These are phyloP conservation scores for Pseudonitzschia pungens DNA, from an alignment of 108 stramenopile genomes.

Conservation along the genomic window DNA sequence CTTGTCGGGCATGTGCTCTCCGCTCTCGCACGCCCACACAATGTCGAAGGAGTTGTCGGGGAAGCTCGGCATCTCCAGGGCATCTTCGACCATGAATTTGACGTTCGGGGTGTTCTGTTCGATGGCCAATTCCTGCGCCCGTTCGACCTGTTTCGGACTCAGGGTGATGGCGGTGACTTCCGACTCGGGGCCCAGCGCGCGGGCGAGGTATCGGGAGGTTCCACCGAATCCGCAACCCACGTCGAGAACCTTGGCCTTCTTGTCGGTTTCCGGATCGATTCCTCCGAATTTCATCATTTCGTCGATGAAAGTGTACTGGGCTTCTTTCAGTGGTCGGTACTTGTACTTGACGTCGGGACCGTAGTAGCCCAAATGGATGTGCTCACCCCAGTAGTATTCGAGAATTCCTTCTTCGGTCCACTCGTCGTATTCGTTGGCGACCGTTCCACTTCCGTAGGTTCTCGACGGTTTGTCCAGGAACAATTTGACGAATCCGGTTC, in stretches of 20 bases:
- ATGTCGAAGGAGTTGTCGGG: constrained; percentile 93
- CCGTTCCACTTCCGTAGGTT: constrained; percentile 72
- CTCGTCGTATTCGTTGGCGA: constrained; percentile 88
- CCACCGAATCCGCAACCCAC: constrained; percentile 98
- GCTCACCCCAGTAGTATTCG: constrained; percentile 98
- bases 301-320: constrained; percentile 96
- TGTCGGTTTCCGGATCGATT: constrained; percentile 49
- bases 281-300: constrained; percentile 96
- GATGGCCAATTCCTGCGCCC: constrained; percentile 88
- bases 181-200: constrained; percentile 70
- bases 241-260: constrained; percentile 83
- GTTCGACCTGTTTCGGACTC: constrained; percentile 87
- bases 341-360: constrained; percentile 69
- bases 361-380: constrained; percentile 98
- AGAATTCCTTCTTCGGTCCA: constrained; percentile 95
- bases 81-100: constrained; percentile 93
- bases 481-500: constrained; percentile 63
- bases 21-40: constrained; percentile 97
- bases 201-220: constrained; percentile 90
- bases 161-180: constrained; percentile 93
- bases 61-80: constrained; percentile 88
- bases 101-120: constrained; percentile 80
- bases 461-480: constrained; percentile 79
- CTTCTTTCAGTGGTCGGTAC: constrained; percentile 89
- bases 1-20: constrained; percentile 99